Evolutionary conservation across 2,329 filamentous ascomycete genomes (phyloP).

Genomic region (Cryphonectria naterciae): DNA sequence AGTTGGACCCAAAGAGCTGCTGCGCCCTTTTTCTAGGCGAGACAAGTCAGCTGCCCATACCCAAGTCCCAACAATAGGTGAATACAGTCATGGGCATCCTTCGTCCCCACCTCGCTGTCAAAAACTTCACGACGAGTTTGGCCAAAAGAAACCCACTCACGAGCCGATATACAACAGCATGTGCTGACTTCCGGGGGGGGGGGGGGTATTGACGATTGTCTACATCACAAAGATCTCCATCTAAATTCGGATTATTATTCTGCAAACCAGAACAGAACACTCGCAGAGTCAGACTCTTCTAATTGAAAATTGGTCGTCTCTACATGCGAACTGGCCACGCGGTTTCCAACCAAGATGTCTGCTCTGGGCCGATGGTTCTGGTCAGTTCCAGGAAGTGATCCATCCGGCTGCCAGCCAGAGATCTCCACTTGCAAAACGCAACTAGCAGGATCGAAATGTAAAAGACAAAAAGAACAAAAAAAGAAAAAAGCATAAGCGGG

Average conservation of each 20-base stretch:
- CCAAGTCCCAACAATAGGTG: background rate
- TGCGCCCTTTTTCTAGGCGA: conserved; percentile 2
- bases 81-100: background rate
- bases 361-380: background rate
- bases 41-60: background rate
- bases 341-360: background rate
- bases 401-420: background rate
- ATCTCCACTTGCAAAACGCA: background rate
- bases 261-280: background rate
- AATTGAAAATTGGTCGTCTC: background rate
- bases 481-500: background rate
- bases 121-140: background rate
- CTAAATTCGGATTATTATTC: background rate
- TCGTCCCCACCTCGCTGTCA: background rate
- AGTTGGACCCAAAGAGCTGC: conserved; percentile 7
- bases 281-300: background rate
- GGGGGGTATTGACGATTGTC: background rate
- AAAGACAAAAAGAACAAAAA: background rate
- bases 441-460: background rate
- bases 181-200: background rate
- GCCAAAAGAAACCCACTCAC: background rate
- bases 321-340: background rate
- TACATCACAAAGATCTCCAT: background rate
- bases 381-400: background rate
- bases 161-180: background rate